These are phyloP conservation scores for Calonectria crousiana DNA, from an alignment of 2,329 filamentous ascomycete genomes.

Conservation along the genomic window DNA sequence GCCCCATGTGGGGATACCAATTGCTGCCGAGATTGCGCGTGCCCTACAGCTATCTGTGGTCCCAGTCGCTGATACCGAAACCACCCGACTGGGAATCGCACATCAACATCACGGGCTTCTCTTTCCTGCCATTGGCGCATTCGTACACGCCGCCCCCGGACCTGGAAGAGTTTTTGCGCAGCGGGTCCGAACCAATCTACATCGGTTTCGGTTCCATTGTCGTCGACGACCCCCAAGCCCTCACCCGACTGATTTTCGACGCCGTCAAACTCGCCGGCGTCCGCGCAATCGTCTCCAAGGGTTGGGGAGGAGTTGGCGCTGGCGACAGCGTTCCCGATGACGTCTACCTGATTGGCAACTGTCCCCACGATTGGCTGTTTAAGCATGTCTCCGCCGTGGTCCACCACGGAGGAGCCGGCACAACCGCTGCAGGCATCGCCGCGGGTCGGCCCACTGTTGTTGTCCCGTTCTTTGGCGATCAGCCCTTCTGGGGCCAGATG, in stretches of 20 bases:
- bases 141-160: constrained; percentile 66
- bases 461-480: constrained; percentile 75
- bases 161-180: constrained; percentile 65
- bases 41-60: constrained; percentile 80
- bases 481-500: constrained; percentile 76
- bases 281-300: constrained; percentile 72
- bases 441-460: constrained; percentile 72
- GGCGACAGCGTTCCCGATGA: constrained; percentile 59
- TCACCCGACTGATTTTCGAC: constrained; percentile 70
- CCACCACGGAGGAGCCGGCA: constrained; percentile 75
- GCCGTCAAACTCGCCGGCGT: constrained; percentile 69
- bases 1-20: constrained; percentile 74
- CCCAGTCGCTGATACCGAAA: constrained; percentile 73
- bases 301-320: constrained; percentile 72
- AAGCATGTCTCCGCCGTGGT: constrained; percentile 69
- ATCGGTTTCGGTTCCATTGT: constrained; percentile 78
- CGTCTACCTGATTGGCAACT: constrained; percentile 73
- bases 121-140: constrained; percentile 66
- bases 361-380: constrained; percentile 76
- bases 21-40: constrained; percentile 72
- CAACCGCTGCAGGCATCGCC: constrained; percentile 72
- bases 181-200: constrained; percentile 72
- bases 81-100: constrained; percentile 71
- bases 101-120: constrained; percentile 73
- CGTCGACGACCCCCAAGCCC: constrained; percentile 68